phyloP scores from a whole-genome alignment of 2,329 filamentous ascomycete genomes.

The Teratosphaeria pseudoeucalypti region DNA sequence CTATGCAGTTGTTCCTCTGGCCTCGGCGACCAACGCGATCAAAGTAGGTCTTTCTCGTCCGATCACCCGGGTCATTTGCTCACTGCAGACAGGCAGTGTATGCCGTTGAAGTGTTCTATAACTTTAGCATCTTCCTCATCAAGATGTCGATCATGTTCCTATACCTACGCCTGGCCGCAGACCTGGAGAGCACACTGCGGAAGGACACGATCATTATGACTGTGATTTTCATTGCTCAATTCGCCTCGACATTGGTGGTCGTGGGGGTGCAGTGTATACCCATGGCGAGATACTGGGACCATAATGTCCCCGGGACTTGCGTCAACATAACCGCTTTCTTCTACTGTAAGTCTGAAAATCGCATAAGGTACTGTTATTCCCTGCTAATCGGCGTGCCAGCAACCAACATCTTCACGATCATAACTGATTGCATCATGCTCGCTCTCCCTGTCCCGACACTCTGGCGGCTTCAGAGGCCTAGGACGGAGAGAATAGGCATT shows the following conservation, averaged over 20 bases:
- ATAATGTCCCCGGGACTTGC: conserved; percentile 21
- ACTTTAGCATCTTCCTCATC: conserved; percentile 30
- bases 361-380: background rate
- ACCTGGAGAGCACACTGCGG: background rate
- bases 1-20: conserved; percentile 7
- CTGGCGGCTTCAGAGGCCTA: conserved; percentile 24
- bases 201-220: conserved; percentile 22
- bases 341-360: conserved; percentile 11
- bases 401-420: conserved; percentile 27
- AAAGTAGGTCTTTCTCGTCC: conserved; percentile 3
- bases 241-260: conserved; percentile 26
- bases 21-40: conserved; percentile 12
- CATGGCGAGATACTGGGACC: conserved; percentile 24
- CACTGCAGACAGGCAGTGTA: conserved; percentile 13
- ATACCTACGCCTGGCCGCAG: conserved; percentile 28
- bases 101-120: conserved; percentile 27
- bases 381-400: conserved; percentile 3
- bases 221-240: conserved; percentile 25
- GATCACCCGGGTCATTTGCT: background rate
- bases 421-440: conserved; percentile 29
- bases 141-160: conserved; percentile 32
- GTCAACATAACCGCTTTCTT: conserved; percentile 27
- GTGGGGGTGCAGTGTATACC: conserved; percentile 29
- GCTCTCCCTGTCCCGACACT: conserved; percentile 30
- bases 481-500: conserved; percentile 25